Evolutionary conservation across 108 stramenopile genomes (phyloP).

Genomic region (Pseudonitzschia delicatissima): DNA sequence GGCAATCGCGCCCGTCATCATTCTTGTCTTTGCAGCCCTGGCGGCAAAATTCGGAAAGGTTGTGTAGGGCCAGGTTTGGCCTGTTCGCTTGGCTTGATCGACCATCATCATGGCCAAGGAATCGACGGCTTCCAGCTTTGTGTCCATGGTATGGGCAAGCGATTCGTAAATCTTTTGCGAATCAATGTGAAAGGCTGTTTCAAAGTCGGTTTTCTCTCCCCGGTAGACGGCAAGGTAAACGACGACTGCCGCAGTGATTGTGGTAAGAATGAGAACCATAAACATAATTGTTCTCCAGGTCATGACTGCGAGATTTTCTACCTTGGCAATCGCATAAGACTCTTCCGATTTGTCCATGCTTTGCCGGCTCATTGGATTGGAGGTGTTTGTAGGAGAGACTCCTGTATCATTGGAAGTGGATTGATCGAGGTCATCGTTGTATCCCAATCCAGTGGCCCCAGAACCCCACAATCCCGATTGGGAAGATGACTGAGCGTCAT

Average conservation of each 20-base stretch:
- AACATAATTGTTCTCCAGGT: slow-evolving; percentile 7
- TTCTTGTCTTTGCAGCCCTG: slow-evolving; percentile 7
- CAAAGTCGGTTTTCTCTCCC: slow-evolving; percentile 12
- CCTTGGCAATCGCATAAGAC: background rate
- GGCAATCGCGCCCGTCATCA: background rate
- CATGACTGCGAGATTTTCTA: slow-evolving; percentile 12
- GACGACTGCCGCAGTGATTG: background rate
- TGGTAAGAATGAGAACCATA: slow-evolving; percentile 8
- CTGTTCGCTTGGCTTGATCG: slow-evolving; percentile 1
- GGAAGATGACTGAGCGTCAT: background rate
- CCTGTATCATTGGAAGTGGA: no score
- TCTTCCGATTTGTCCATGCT: background rate
- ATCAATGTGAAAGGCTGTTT: slow-evolving; percentile 10
- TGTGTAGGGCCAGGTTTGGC: slow-evolving; percentile 19
- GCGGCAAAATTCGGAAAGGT: slow-evolving; percentile 6
- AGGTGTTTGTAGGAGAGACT: slow-evolving; percentile 1
- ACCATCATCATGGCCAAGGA: slow-evolving; percentile 13
- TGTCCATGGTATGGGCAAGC: slow-evolving; percentile 8
- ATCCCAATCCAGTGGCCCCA: no score
- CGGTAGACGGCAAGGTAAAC: background rate
- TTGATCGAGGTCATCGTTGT: no score
- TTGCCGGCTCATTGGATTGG: no score
- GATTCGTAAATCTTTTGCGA: slow-evolving; percentile 20
- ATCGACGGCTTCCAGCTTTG: slow-evolving; percentile 16
- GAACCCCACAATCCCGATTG: background rate